phyloP scores from a whole-genome alignment of 2,329 filamentous ascomycete genomes.

The Cryoendolithus antarcticus region DNA sequence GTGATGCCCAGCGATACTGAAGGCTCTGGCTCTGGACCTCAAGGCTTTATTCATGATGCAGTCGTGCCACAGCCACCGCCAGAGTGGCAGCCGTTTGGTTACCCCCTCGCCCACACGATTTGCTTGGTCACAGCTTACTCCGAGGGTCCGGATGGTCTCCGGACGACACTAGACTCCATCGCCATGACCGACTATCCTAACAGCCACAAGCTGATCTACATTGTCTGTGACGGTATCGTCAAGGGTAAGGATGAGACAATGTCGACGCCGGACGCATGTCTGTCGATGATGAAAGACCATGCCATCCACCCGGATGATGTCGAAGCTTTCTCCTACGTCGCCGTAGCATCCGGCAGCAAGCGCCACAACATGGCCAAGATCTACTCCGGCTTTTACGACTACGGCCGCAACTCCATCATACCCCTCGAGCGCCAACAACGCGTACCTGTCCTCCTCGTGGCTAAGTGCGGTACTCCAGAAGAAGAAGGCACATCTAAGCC shows the following conservation, averaged over 20 bases:
- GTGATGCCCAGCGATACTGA: slow-evolving; percentile 45
- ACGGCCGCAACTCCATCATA: slow-evolving; percentile 68
- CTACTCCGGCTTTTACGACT: slow-evolving; percentile 96
- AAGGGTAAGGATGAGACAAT: slow-evolving; percentile 82
- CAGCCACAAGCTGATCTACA: slow-evolving; percentile 93
- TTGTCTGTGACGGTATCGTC: slow-evolving; percentile 95
- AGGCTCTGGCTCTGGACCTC: slow-evolving; percentile 67
- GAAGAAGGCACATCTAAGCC: slow-evolving; percentile 74
- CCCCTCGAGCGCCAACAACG: slow-evolving; percentile 82
- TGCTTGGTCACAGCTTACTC: slow-evolving; percentile 96
- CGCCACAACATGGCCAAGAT: slow-evolving; percentile 99
- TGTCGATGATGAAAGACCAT: slow-evolving; percentile 92
- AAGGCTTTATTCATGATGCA: slow-evolving; percentile 90
- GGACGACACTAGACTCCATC: slow-evolving; percentile 89
- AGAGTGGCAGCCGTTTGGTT: slow-evolving; percentile 96
- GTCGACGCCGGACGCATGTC: slow-evolving; percentile 78
- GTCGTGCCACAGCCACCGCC: slow-evolving; percentile 93
- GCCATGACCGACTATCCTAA: slow-evolving; percentile 98
- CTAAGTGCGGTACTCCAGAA: slow-evolving; percentile 89
- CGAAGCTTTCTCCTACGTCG: slow-evolving; percentile 85
- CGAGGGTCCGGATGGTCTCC: slow-evolving; percentile 82
- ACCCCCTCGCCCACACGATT: slow-evolving; percentile 82
- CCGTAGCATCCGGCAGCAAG: slow-evolving; percentile 88
- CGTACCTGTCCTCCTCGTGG: slow-evolving; percentile 92
- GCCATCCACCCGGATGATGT: slow-evolving; percentile 71